Evolutionary conservation across 371 early-diverging fungal genomes (phyloP).

Genomic region (Paraphysoderma sedebokerense): DNA sequence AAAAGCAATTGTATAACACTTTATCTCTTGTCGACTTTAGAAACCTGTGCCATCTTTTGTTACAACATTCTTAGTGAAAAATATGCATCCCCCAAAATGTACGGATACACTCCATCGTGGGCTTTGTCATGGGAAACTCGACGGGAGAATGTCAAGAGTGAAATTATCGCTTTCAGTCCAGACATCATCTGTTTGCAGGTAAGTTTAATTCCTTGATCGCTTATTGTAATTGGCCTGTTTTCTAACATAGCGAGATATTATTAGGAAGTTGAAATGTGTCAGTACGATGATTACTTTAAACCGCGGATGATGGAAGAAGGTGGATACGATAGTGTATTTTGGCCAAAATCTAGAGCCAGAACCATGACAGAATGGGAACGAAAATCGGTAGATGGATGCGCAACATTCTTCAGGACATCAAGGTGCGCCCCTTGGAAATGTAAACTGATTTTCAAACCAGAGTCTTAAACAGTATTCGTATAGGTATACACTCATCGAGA

Average conservation of each 20-base stretch:
- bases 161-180: conserved; percentile 68
- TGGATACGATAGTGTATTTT: conserved; percentile 84
- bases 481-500: conserved; percentile 60
- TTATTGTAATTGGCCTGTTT: neutral
- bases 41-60: conserved; percentile 68
- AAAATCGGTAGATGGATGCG: conserved; percentile 90
- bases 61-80: conserved; percentile 92
- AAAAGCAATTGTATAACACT: neutral
- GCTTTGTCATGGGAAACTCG: conserved; percentile 90
- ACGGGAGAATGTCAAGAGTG: conserved; percentile 74
- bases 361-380: conserved; percentile 85
- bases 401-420: conserved; percentile 79
- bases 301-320: conserved; percentile 51
- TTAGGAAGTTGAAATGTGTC: conserved; percentile 73
- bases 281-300: conserved; percentile 68
- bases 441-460: neutral
- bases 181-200: conserved; percentile 96
- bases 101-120: conserved; percentile 96
- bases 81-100: conserved; percentile 72
- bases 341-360: conserved; percentile 82
- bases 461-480: conserved; percentile 1
- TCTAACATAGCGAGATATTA: conserved; percentile 6
- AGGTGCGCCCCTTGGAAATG: conserved; percentile 33
- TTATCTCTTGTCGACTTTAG: conserved; percentile 16
- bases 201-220: conserved; percentile 5